Conservation (phyloP, 2,329 filamentous ascomycete genomes). For the Emericellopsis cladophorae region DNA sequence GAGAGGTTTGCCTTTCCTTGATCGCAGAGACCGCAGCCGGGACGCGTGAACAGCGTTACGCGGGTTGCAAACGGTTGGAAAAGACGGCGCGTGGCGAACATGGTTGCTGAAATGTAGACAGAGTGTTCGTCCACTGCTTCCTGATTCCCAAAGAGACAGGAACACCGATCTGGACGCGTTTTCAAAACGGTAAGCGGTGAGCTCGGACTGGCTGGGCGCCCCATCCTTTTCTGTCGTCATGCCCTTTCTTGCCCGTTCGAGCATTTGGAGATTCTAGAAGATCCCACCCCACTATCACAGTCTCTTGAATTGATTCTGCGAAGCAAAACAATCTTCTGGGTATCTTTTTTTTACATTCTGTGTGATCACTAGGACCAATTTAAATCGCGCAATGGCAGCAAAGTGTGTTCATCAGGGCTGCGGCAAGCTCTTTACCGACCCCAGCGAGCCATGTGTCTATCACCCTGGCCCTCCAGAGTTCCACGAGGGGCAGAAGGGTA, state of each 20-base stretch:
- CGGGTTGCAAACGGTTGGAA: constrained; percentile 39
- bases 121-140: too few species aligned
- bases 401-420: constrained; percentile 98
- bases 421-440: constrained; percentile 73
- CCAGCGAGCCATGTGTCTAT: constrained; percentile 75
- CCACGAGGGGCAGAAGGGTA: constrained; percentile 98
- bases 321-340: neutral
- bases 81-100: constrained; percentile 38
- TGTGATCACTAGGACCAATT: neutral
- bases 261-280: constrained; percentile 22
- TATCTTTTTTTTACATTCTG: neutral
- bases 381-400: constrained; percentile 41
- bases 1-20: constrained; percentile 57
- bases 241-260: neutral
- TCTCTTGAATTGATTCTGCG: too few species aligned
- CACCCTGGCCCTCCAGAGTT: constrained; percentile 91
- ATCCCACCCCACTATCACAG: constrained; percentile 19
- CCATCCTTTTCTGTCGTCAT: constrained; percentile 2
- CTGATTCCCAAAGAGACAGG: neutral
- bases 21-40: constrained; percentile 58
- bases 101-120: constrained; percentile 12
- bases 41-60: constrained; percentile 64
- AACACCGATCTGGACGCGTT: neutral
- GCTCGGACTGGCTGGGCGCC: neutral
- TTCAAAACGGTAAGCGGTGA: constrained; percentile 22